Percentiles rank a stretch among this genome's conserved stretches.
These are phyloP conservation scores for Discostella stelligera DNA, from an alignment of 352 stramenopile genomes.

Conservation along the genomic window DNA sequence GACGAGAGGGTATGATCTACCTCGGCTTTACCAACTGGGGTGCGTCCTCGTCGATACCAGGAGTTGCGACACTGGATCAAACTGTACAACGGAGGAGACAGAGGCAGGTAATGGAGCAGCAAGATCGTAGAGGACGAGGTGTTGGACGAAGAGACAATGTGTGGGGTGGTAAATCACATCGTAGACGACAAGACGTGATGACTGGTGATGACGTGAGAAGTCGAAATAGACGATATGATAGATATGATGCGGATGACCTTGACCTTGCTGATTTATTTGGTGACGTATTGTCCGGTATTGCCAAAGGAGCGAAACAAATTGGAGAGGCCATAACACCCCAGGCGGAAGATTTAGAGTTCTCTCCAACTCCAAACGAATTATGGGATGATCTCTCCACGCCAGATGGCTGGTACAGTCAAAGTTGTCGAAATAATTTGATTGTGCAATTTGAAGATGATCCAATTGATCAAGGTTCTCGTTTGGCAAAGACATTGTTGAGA, in stretches of 20 bases:
- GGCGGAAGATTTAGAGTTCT: slow-evolving; percentile 69
- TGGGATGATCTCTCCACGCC: slow-evolving; percentile 58
- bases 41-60: slow-evolving; percentile 65
- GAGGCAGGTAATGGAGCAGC: slow-evolving; percentile 25
- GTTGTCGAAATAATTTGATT: slow-evolving; percentile 68
- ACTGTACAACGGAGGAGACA: slow-evolving; percentile 54
- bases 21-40: slow-evolving; percentile 75
- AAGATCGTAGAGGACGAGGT: slow-evolving; percentile 11
- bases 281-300: slow-evolving; percentile 40
- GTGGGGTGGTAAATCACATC: slow-evolving; percentile 34
- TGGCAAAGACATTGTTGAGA: slow-evolving; percentile 47
- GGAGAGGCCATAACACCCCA: slow-evolving; percentile 55
- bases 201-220: slow-evolving; percentile 25
- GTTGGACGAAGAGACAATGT: slow-evolving; percentile 40
- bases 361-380: slow-evolving; percentile 65
- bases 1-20: slow-evolving; percentile 51
- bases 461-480: slow-evolving; percentile 73
- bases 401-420: slow-evolving; percentile 39
- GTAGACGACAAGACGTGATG: slow-evolving; percentile 26
- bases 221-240: slow-evolving; percentile 21
- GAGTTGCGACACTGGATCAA: slow-evolving; percentile 44
- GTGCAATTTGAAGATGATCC: slow-evolving; percentile 79
- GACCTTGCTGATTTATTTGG: slow-evolving; percentile 48
- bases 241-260: slow-evolving; percentile 46
- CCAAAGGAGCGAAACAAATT: slow-evolving; percentile 45